Percentiles rank a stretch among this genome's conserved stretches.
Conservation (phyloP, 345 rosid species). For the Barbarea vulgaris region DNA sequence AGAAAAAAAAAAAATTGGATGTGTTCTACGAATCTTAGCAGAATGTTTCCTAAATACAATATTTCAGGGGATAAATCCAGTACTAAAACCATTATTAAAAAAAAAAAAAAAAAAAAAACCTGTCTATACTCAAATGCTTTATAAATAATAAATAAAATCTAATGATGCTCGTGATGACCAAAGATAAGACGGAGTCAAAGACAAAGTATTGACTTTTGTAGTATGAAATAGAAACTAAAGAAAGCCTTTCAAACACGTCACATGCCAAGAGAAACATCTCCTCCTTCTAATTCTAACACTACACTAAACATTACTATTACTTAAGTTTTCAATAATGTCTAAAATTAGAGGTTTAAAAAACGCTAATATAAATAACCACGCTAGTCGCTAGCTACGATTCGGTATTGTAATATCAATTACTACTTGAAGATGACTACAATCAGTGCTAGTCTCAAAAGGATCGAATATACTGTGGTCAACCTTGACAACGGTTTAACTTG, state of each 20-base stretch:
- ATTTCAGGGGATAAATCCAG: not conserved
- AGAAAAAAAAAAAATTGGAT: not conserved
- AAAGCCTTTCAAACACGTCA: constrained; percentile 15
- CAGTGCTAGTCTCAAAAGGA: not conserved
- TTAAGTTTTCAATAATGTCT: not conserved
- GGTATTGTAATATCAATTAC: not conserved
- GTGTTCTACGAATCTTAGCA: not conserved
- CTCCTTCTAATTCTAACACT: not conserved
- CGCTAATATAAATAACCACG: not conserved
- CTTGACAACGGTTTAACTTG: not conserved
- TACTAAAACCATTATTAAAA: not conserved
- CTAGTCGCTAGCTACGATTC: not conserved
- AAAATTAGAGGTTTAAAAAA: not conserved
- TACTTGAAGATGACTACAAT: not conserved
- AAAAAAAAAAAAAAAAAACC: not conserved
- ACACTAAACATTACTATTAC: not conserved
- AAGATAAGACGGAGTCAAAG: constrained; percentile 16
- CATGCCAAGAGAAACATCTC: not conserved
- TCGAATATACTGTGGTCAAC: not conserved
- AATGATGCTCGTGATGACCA: not conserved
- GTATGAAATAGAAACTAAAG: not conserved
- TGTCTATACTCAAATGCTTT: not conserved
- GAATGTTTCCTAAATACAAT: not conserved
- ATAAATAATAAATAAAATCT: not conserved
- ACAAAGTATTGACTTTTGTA: constrained; percentile 22